These are phyloP conservation scores for Ramalina intermedia DNA, from an alignment of 495 filamentous ascomycete genomes.

Conservation along the genomic window DNA sequence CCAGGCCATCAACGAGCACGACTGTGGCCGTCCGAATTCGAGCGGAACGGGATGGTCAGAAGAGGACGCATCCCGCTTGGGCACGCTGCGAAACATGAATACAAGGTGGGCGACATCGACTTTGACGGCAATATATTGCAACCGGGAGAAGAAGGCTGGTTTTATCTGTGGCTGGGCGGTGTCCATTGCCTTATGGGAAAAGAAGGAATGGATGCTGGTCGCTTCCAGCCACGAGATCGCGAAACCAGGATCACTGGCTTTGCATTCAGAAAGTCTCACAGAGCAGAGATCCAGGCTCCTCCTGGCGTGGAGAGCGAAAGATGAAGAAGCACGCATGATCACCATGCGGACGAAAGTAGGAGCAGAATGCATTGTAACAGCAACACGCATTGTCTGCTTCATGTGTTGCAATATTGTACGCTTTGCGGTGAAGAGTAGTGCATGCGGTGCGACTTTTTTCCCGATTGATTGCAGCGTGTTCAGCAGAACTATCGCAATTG, in stretches of 20 bases:
- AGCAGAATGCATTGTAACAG: too few species aligned
- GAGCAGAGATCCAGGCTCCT: background rate
- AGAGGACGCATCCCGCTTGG: background rate
- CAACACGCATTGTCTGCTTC: too few species aligned
- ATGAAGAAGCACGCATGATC: too few species aligned
- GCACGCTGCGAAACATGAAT: background rate
- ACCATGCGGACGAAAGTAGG: too few species aligned
- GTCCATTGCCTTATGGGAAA: conserved; percentile 9
- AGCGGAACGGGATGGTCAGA: conserved; percentile 1
- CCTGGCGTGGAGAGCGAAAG: background rate
- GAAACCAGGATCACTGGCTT: background rate
- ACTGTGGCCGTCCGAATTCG: conserved; percentile 1
- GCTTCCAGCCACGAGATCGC: background rate
- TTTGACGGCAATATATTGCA: background rate
- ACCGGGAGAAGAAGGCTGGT: background rate
- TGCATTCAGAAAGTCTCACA: background rate
- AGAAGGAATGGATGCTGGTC: conserved; percentile 1
- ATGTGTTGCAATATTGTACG: too few species aligned
- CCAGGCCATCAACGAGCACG: too few species aligned
- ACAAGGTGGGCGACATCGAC: background rate
- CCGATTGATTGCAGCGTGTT: too few species aligned
- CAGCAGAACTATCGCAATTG: too few species aligned
- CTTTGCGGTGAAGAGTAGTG: too few species aligned
- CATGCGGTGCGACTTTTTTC: too few species aligned
- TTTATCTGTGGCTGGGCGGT: conserved; percentile 1